Evolutionary conservation across 2,329 filamentous ascomycete genomes (phyloP).

Genomic region (Phoma sp.): DNA sequence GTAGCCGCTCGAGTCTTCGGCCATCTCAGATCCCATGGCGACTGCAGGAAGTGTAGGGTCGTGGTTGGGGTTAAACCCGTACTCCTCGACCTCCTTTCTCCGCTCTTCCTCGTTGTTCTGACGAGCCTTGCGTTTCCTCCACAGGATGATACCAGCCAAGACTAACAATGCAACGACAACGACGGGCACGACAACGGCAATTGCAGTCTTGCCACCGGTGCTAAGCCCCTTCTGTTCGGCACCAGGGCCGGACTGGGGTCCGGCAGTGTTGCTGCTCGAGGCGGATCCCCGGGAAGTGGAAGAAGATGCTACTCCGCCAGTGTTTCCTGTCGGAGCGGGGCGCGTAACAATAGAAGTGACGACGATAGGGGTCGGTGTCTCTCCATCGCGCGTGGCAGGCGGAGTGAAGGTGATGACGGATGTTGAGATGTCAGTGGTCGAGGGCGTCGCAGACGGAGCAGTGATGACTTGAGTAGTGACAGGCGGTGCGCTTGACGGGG

Average conservation of each 20-base stretch:
- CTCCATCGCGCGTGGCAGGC: conserved; percentile 23
- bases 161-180: conserved; percentile 84
- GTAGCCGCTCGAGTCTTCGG: conserved; percentile 80
- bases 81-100: conserved; percentile 96
- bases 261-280: conserved; percentile 20
- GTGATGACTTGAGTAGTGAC: conserved; percentile 29
- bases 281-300: conserved; percentile 10
- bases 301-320: conserved; percentile 20
- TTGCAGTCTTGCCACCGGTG: conserved; percentile 77
- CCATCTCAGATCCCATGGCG: conserved; percentile 71
- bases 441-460: conserved; percentile 31
- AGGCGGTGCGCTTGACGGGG: conserved; percentile 15
- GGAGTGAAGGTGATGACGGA: conserved; percentile 35
- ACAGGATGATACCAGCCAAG: conserved; percentile 79
- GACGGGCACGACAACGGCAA: conserved; percentile 93
- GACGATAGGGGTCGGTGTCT: conserved; percentile 27
- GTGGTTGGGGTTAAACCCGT: conserved; percentile 96
- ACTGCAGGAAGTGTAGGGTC: conserved; percentile 78
- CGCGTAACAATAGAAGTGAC: conserved; percentile 26
- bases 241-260: conserved; percentile 21
- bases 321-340: conserved; percentile 10
- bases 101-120: conserved; percentile 87
- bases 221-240: conserved; percentile 55
- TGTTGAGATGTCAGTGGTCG: conserved; percentile 26
- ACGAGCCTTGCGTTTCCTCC: conserved; percentile 85